phyloP scores from a whole-genome alignment of 2,329 filamentous ascomycete species.

The Aspergillus sclerotialis region DNA sequence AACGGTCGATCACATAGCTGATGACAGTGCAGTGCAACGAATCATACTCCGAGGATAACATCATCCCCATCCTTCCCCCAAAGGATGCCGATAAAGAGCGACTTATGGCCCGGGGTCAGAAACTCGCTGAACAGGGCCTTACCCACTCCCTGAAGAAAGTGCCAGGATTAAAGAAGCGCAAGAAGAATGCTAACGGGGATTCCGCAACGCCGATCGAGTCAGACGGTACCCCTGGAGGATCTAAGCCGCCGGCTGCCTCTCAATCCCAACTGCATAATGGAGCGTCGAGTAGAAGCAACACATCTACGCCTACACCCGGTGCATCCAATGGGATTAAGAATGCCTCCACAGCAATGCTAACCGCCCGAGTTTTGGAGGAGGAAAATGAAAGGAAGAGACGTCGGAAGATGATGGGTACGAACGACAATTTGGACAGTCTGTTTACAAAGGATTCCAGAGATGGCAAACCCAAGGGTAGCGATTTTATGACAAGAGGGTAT shows the following conservation, averaged over 20 bases:
- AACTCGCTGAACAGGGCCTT: conserved; percentile 64
- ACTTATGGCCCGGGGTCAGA: conserved; percentile 59
- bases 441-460: conserved; percentile 43
- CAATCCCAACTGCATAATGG: conserved; percentile 5
- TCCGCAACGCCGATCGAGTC: conserved; percentile 29
- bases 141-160: conserved; percentile 85
- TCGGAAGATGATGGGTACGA: conserved; percentile 60
- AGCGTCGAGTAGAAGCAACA: conserved; percentile 20
- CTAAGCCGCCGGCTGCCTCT: conserved; percentile 7
- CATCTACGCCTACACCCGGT: conserved; percentile 26
- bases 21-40: conserved; percentile 74
- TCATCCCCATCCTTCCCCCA: conserved; percentile 74
- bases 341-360: conserved; percentile 73
- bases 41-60: conserved; percentile 63
- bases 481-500: conserved; percentile 56
- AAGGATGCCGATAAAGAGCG: conserved; percentile 63
- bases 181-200: conserved; percentile 54
- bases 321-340: conserved; percentile 69
- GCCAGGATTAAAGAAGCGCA: conserved; percentile 61
- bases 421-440: conserved; percentile 49
- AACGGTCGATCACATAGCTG: too few relatives aligned
- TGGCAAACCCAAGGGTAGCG: conserved; percentile 36
- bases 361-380: conserved; percentile 78
- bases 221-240: conserved; percentile 28
- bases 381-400: conserved; percentile 76